Base-by-base conservation (phyloP, 2,329 filamentous ascomycete genomes). In the Talaromyces atroroseus region DNA sequence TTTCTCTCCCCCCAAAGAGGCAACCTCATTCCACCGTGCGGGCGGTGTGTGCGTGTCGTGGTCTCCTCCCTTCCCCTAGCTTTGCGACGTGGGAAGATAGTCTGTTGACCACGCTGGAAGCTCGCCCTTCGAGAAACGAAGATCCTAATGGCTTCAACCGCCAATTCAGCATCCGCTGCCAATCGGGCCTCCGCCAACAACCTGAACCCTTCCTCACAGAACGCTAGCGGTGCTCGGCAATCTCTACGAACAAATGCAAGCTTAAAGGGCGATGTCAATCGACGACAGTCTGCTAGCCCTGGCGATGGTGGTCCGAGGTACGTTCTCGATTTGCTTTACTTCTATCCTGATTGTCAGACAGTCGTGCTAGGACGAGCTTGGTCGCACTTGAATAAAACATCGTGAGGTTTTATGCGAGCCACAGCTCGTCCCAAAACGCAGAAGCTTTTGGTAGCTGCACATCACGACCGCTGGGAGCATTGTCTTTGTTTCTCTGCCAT, bases 251-350 rank as follows among this genome's bases (percentile, higher is more conserved):
- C 78, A 65, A 77, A 67, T 66, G 69, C 75, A 59, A 72, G 70
- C 62, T 74, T 72, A 59, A 83, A 81, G 70, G 73, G 71, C 58
- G 80, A 82, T 68, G 73, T 71, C 59, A 72, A 74, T 67, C 79
- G 81, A 69, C 81, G 81, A 70, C 80, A 81, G 66, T 73, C 78
- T 62, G 77, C 73, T 57, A 82, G 79, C 67, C 80, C 81, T 59
- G 73, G 78, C 47, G 80, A 83, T 66, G 76, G 71, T 60, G 74
- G 70, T 63, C 77, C 80, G 68, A 80, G 78, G 81, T 83, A 77
- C 71, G 79, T 72, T 61, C 52, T 58, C 34, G 49, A 42, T 29
- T 14, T 18, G n/a, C n/a, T 14, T 11, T 46, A 18, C 12, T 34
- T 48, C 26, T 29, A 3, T 50, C 7, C 2, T 1, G 16, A 23